Evolutionary conservation across 139 green algal species (phyloP).

Genomic region (Tetraselmis striata): DNA sequence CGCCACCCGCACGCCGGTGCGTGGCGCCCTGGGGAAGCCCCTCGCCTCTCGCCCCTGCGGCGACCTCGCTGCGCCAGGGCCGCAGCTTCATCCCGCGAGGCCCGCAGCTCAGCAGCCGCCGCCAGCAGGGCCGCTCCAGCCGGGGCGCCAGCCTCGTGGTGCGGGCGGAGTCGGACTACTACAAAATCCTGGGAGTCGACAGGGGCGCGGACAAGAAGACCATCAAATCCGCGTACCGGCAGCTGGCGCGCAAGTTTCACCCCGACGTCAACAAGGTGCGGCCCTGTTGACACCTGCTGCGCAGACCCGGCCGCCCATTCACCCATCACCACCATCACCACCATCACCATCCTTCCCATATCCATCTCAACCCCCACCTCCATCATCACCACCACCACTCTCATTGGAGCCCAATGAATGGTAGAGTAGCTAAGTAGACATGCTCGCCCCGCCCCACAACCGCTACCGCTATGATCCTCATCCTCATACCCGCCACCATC

Average conservation of each 20-base stretch:
- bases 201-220: conserved; percentile 81
- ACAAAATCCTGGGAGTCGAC: conserved; percentile 79
- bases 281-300: no score
- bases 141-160: conserved; percentile 36
- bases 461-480: no score
- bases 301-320: no score
- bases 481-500: no score
- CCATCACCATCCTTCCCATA: no score
- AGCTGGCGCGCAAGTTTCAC: conserved; percentile 94
- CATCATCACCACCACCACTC: no score
- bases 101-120: background rate
- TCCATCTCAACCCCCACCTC: no score
- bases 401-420: no score
- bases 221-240: conserved; percentile 93
- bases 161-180: conserved; percentile 71
- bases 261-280: conserved; percentile 89
- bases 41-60: background rate
- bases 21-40: background rate
- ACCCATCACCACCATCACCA: no score
- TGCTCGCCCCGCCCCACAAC: no score
- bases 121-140: background rate
- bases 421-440: no score
- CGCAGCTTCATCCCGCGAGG: background rate
- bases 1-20: background rate
- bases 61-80: background rate